Conservation (phyloP, 768 basidiomycete genomes). For the Rubroboletus satanas region DNA sequence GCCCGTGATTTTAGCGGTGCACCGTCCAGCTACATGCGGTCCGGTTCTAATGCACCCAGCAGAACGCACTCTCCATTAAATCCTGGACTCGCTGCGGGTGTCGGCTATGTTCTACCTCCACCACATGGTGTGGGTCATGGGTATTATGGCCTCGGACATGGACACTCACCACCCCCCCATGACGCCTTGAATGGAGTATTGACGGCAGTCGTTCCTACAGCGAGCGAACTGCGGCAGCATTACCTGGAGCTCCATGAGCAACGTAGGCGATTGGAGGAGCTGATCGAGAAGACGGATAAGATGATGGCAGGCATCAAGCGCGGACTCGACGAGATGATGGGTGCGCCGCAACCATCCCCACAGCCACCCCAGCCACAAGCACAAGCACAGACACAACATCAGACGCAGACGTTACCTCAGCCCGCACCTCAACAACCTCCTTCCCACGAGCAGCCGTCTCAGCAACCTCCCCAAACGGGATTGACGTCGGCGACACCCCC, state of each 20-base stretch:
- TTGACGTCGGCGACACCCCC: constrained; percentile 13
- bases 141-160: constrained; percentile 37
- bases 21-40: constrained; percentile 57
- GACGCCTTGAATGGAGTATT: constrained; percentile 29
- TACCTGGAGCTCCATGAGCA: constrained; percentile 62
- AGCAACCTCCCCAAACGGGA: constrained; percentile 18
- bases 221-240: constrained; percentile 67
- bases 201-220: constrained; percentile 38
- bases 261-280: constrained; percentile 62
- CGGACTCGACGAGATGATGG: constrained; percentile 73
- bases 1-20: constrained; percentile 36
- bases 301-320: constrained; percentile 69
- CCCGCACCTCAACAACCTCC: constrained; percentile 21
- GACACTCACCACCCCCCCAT: constrained; percentile 34
- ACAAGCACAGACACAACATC: constrained; percentile 28
- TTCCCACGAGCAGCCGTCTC: constrained; percentile 28
- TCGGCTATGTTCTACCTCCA: constrained; percentile 41
- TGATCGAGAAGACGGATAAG: constrained; percentile 71
- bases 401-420: constrained; percentile 22
- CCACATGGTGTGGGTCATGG: constrained; percentile 36
- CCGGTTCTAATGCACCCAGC: constrained; percentile 64
- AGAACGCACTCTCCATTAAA: constrained; percentile 69
- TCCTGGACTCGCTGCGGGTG: constrained; percentile 39
- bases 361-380: constrained; percentile 18
- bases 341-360: constrained; percentile 24